Evolutionary conservation across 2,329 filamentous ascomycete species (phyloP).

Genomic region (Aspergillus sclerotialis): DNA sequence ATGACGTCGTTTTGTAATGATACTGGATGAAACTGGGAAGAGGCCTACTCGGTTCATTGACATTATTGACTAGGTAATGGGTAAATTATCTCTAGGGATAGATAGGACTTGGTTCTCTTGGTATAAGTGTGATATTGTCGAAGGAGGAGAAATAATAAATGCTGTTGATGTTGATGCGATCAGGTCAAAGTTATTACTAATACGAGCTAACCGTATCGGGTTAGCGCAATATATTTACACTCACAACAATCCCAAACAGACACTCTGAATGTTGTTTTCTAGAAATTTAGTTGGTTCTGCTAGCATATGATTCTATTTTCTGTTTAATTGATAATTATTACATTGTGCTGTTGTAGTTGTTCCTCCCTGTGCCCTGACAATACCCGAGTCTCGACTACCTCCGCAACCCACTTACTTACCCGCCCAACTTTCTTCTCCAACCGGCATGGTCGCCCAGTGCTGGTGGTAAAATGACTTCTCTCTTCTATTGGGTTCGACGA

Average conservation of each 20-base stretch:
- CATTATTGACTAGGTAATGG: background rate
- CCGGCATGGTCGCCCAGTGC: constrained; percentile 19
- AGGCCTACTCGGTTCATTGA: background rate
- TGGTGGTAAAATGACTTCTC: constrained; percentile 36
- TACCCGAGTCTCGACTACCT: constrained; percentile 4
- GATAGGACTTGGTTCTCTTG: too few relatives aligned
- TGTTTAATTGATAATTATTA: background rate
- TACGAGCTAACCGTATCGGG: too few relatives aligned
- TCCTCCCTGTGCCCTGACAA: background rate
- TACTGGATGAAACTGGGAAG: too few relatives aligned
- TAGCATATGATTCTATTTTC: background rate
- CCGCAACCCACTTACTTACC: constrained; percentile 3
- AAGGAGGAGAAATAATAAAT: too few relatives aligned
- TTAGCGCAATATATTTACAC: too few relatives aligned
- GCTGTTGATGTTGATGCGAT: too few relatives aligned
- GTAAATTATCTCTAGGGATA: too few relatives aligned
- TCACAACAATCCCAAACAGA: too few relatives aligned
- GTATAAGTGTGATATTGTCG: background rate
- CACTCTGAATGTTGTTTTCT: too few relatives aligned
- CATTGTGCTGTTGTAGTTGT: background rate
- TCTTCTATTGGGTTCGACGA: constrained; percentile 43
- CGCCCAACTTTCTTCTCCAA: constrained; percentile 7
- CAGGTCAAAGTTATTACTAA: too few relatives aligned
- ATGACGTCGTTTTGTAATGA: too few relatives aligned
- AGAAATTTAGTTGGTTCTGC: too few relatives aligned